Conservation (phyloP, 2,329 filamentous ascomycete genomes). For the Fusarium albidum region DNA sequence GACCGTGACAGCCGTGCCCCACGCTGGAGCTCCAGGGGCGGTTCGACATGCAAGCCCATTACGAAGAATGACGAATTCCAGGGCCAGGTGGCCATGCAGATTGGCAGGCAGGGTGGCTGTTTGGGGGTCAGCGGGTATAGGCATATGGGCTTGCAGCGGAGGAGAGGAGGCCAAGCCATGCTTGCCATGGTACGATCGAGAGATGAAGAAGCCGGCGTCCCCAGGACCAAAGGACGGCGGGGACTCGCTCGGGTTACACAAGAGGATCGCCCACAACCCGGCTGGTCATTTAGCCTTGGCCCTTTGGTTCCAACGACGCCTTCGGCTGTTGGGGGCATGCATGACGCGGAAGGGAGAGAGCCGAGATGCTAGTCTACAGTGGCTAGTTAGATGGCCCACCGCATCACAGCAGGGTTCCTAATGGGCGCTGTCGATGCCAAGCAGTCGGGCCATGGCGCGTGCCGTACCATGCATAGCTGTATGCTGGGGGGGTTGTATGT, state of each 20-base stretch:
- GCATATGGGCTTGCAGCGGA: conserved; percentile 6
- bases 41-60: conserved; percentile 9
- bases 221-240: conserved; percentile 17
- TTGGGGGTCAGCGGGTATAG: conserved; percentile 16
- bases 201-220: conserved; percentile 11
- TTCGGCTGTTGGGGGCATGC: no score
- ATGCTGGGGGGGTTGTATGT: neutral
- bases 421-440: conserved; percentile 2
- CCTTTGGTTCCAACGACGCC: conserved; percentile 3
- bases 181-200: conserved; percentile 9
- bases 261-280: conserved; percentile 15
- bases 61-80: conserved; percentile 12
- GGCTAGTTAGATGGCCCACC: neutral
- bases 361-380: neutral
- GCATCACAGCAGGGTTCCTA: neutral
- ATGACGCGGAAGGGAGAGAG: conserved; percentile 1
- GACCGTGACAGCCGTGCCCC: neutral
- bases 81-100: neutral
- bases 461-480: conserved; percentile 1
- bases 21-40: neutral
- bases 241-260: conserved; percentile 29
- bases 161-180: neutral
- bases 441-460: neutral
- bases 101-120: conserved; percentile 7
- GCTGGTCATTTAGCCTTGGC: no score